Conservation (phyloP, 2,329 filamentous ascomycete genomes). For the Talaromyces piceae region DNA sequence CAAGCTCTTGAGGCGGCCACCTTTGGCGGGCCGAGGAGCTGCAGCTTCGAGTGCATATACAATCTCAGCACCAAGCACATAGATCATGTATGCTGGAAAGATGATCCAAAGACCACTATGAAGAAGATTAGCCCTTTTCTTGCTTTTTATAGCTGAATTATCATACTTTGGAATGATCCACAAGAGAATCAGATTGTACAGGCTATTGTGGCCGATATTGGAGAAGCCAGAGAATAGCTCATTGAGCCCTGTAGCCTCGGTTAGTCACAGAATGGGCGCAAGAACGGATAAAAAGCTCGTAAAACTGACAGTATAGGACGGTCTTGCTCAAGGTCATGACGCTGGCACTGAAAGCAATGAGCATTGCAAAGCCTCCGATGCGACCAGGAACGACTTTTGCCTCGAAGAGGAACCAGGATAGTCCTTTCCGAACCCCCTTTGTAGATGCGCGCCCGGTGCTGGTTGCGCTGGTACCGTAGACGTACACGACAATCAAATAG, state of each 20-base stretch:
- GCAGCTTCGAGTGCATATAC: slow-evolving; percentile 46
- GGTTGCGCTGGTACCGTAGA: slow-evolving; percentile 30
- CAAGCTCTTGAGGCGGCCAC: slow-evolving; percentile 22
- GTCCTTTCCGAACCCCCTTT: slow-evolving; percentile 24
- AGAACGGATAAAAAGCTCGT: background rate
- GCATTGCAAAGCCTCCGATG: slow-evolving; percentile 47
- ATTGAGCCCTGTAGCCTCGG: slow-evolving; percentile 41
- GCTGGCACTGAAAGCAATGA: slow-evolving; percentile 53
- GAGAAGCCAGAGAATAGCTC: slow-evolving; percentile 55
- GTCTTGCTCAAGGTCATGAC: slow-evolving; percentile 64
- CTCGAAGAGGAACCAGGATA: slow-evolving; percentile 40
- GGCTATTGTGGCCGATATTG: slow-evolving; percentile 56
- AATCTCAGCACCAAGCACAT: slow-evolving; percentile 55
- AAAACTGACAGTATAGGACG: slow-evolving; percentile 54
- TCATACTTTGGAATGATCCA: slow-evolving; percentile 63
- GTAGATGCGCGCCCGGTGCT: slow-evolving; percentile 16
- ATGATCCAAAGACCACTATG: slow-evolving; percentile 56
- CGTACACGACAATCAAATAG: slow-evolving; percentile 52
- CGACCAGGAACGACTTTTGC: slow-evolving; percentile 46
- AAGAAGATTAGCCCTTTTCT: background rate
- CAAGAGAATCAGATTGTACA: slow-evolving; percentile 45
- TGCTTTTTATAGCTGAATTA: background rate
- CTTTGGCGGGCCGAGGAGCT: slow-evolving; percentile 17
- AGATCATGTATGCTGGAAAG: slow-evolving; percentile 55
- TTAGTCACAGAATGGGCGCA: slow-evolving; percentile 2